Evolutionary conservation across 192 early-diverging fungal species (phyloP).

Genomic region (Coemansia biformis): DNA sequence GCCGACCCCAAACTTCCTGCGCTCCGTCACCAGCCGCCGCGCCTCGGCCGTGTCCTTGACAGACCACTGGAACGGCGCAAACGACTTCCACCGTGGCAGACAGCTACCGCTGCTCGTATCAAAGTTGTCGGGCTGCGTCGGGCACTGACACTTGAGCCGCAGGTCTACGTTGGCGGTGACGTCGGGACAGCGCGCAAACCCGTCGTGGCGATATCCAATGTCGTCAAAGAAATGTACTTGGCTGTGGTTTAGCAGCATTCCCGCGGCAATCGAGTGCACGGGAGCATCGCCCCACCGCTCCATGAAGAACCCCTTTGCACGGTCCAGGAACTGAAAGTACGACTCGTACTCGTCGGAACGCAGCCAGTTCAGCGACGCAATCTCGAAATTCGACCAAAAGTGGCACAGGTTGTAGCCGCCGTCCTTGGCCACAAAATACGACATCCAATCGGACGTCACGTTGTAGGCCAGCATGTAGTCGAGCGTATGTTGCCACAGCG

Average conservation of each 20-base stretch:
- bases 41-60: slow-evolving; percentile 28
- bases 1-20: not conserved
- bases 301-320: slow-evolving; percentile 67
- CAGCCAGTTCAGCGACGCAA: slow-evolving; percentile 61
- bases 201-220: slow-evolving; percentile 60
- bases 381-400: slow-evolving; percentile 82
- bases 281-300: slow-evolving; percentile 80
- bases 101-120: slow-evolving; percentile 29
- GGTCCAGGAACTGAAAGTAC: slow-evolving; percentile 65
- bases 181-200: slow-evolving; percentile 37
- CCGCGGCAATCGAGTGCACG: slow-evolving; percentile 63
- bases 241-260: slow-evolving; percentile 47
- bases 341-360: slow-evolving; percentile 53
- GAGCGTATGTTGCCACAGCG: slow-evolving; percentile 51
- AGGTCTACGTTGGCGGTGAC: not conserved
- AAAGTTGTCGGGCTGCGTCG: slow-evolving; percentile 20
- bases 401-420: slow-evolving; percentile 66
- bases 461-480: slow-evolving; percentile 39
- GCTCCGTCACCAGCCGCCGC: slow-evolving; percentile 11
- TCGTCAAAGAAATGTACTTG: slow-evolving; percentile 72
- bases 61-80: slow-evolving; percentile 14
- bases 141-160: slow-evolving; percentile 36
- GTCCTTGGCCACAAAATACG: slow-evolving; percentile 21
- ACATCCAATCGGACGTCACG: slow-evolving; percentile 29
- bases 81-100: slow-evolving; percentile 29